Conservation (phyloP, 2,329 filamentous ascomycete species). For the Cytospora piceae region DNA sequence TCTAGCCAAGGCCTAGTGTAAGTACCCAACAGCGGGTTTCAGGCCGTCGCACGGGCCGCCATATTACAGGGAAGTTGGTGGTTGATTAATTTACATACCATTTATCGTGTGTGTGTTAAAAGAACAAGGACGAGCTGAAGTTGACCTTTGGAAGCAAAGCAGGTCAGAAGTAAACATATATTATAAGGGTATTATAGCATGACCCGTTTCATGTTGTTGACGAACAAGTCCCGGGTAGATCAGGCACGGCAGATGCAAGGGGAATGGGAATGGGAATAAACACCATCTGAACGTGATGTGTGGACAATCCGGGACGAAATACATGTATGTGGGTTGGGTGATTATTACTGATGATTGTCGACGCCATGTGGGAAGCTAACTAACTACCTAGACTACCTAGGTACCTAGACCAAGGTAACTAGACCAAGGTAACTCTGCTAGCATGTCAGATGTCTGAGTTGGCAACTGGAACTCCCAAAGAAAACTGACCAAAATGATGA, state of each 20-base stretch:
- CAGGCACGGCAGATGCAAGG: neutral
- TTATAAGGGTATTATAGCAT: neutral
- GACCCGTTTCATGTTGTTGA: neutral
- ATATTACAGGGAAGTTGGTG: neutral
- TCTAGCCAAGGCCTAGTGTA: neutral
- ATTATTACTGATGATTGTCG: no score
- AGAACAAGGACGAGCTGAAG: neutral
- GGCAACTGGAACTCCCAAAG: neutral
- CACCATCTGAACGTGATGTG: neutral
- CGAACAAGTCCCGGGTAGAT: no score
- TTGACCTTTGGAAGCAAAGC: neutral
- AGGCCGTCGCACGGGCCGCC: neutral
- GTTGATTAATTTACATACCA: neutral
- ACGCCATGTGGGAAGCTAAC: neutral
- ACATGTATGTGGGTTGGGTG: no score
- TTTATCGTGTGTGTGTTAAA: neutral
- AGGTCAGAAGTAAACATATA: neutral
- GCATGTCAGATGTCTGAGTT: neutral
- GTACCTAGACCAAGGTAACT: no score
- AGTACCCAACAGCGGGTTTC: neutral
- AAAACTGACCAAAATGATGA: neutral
- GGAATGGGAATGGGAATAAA: neutral
- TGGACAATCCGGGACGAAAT: no score
- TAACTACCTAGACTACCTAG: no score
- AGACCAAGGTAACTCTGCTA: neutral